Evolutionary conservation across 768 basidiomycete genomes (phyloP).

Genomic region (Calocybe gangraenosa): DNA sequence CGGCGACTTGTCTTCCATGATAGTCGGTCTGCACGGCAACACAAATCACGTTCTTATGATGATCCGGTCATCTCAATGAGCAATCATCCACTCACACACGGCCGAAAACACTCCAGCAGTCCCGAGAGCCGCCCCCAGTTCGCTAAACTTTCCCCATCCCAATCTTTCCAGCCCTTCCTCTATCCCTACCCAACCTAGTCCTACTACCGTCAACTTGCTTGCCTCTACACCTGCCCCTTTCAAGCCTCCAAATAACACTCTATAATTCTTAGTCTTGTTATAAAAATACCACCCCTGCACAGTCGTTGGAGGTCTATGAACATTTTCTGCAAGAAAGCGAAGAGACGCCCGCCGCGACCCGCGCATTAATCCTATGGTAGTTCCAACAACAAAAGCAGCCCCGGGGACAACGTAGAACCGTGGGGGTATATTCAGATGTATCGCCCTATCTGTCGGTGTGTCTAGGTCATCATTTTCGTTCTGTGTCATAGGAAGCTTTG

Average conservation of each 20-base stretch:
- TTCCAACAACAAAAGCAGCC: conserved; percentile 56
- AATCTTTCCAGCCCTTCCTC: conserved; percentile 35
- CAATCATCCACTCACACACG: conserved; percentile 37
- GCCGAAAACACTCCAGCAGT: conserved; percentile 56
- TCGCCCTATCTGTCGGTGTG: conserved; percentile 6
- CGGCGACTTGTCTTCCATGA: conserved; percentile 45
- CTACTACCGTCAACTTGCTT: conserved; percentile 37
- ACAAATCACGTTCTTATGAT: conserved; percentile 3
- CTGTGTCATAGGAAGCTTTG: background rate
- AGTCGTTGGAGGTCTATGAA: conserved; percentile 80
- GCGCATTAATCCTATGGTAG: conserved; percentile 68
- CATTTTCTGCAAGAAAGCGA: conserved; percentile 90
- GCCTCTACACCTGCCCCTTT: conserved; percentile 62
- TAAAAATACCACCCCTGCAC: conserved; percentile 94
- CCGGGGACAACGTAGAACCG: conserved; percentile 62
- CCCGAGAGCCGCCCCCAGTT: conserved; percentile 61
- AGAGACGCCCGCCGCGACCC: conserved; percentile 68
- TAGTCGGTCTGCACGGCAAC: conserved; percentile 46
- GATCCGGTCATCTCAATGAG: conserved; percentile 5
- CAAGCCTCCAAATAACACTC: conserved; percentile 69
- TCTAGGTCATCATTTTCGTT: conserved; percentile 12
- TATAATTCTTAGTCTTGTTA: conserved; percentile 95
- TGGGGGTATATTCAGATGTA: conserved; percentile 35
- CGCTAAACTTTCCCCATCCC: conserved; percentile 37
- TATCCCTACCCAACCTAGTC: conserved; percentile 38